Evolutionary conservation across 169 alveolate genomes (phyloP), one percentile per base, ranked within the genome.

Genomic region (Toxoplasma gondii): DNA sequence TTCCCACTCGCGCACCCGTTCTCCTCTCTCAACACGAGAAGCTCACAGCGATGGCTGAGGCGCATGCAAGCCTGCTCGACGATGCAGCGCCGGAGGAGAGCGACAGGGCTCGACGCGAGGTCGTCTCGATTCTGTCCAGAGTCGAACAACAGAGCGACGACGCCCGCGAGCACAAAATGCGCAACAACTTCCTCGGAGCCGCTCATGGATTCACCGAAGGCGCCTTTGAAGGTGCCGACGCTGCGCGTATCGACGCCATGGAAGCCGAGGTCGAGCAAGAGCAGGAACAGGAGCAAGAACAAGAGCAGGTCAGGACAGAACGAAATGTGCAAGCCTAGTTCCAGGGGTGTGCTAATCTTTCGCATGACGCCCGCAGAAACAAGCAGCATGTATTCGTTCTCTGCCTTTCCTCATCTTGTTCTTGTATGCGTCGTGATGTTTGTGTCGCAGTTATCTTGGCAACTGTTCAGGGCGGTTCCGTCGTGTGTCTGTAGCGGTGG

Each of bases 221-320:
- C 43, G 82, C 22, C 27, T 78, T 36, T 19, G 86, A 78, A 19
- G 86, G 86, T 17, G 67, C 69, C 31, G 90, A 82, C 64, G 64
- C 90, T 41, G 69, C 31, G 34, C n/a, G 90, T n/a, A 82, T 38
- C 58, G 90, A 82, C 64, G 95, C 91, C 36, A 80, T 93, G 78
- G 95, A 95, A 67, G 96, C 96, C 1, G 96, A 95, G 84, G 86
- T 93, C 31, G 96, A 93, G 78, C 96, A 93, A n/a, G 96, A 91
- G 67, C 91, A 94, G 92, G 93, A 91, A 92, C 92, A 78, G 92
- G 88, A 90, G 44, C 93, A 87, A 74, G 95, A 93, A 70, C 80
- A 70, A 24, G 92, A 53, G 64, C 36, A 45, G 69, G 31, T 41
- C 43, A 27, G 49, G 0, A 7, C 4, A 34, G 80, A 67, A 69